phyloP scores from a whole-genome alignment of 495 filamentous ascomycete species.

The Daldinia loculata region DNA sequence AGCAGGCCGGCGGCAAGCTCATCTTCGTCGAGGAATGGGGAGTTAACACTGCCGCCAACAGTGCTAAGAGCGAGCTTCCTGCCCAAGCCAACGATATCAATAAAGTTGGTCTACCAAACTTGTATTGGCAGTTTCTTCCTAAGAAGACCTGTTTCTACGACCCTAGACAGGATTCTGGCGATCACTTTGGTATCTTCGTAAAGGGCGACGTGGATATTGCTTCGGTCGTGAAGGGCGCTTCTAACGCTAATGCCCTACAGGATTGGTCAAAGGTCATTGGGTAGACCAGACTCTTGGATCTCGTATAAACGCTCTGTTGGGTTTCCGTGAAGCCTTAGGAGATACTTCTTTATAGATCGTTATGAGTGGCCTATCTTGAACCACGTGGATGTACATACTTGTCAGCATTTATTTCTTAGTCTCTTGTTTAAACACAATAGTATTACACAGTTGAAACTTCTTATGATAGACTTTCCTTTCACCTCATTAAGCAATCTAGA shows the following conservation, averaged over 20 bases:
- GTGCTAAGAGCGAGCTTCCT: constrained; percentile 33
- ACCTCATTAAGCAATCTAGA: background rate
- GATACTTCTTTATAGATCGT: background rate
- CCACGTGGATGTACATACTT: constrained; percentile 9
- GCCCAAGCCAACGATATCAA: constrained; percentile 42
- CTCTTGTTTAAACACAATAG: constrained; percentile 26
- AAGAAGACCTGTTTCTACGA: constrained; percentile 36
- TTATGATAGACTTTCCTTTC: background rate
- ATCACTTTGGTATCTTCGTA: constrained; percentile 38
- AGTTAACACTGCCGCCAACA: constrained; percentile 26
- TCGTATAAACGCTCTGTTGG: background rate
- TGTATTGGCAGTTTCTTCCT: constrained; percentile 44
- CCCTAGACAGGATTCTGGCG: constrained; percentile 21
- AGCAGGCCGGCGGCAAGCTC: constrained; percentile 39
- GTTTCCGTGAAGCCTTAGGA: background rate
- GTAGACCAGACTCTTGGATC: background rate
- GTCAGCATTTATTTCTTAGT: constrained; percentile 6
- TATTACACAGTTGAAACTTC: background rate
- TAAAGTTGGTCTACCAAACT: constrained; percentile 33
- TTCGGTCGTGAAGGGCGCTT: constrained; percentile 35
- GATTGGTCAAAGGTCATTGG: constrained; percentile 35
- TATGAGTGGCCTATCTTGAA: background rate
- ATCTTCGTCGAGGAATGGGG: constrained; percentile 47
- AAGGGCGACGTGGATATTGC: constrained; percentile 29
- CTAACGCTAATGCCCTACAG: constrained; percentile 22